Base-by-base conservation (phyloP, 208 protist genomes). In the Acanthamoeba castellanii region DNA sequence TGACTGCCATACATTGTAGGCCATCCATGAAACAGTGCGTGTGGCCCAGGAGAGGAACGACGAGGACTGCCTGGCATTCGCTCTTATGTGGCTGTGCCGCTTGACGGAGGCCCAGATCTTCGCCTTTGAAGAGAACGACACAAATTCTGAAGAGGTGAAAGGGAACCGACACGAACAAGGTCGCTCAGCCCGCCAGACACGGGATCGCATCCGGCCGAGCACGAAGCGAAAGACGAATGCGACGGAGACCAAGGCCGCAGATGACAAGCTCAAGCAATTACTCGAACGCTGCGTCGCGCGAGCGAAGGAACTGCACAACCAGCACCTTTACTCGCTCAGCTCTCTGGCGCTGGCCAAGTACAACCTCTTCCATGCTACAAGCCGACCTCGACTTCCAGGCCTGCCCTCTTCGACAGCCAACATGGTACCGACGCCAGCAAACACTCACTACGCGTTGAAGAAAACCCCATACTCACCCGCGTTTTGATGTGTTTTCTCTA, bases 291-390 rank as follows among this genome's bases (percentile, higher is more conserved):
- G 81, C 52, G 81, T 88, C 16, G 50, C 22, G 50, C 81, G 81
- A 22, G 81, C 81, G 22, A 59, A 64, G 27, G 81, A 88, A 14
- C 50, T 88, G 52, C 81, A 88, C 50, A 88, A 88, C 30, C 47
- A 88, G 50, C 81, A 88, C 34, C 81, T 88, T 5, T 64, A 88
- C 30, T 88, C 87, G 13, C 45, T 92, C n/a, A 76, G 87, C 45
- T 92, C 64, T 42, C 64, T 92, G 8, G 87, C 87, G 27, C 30
- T 92, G 59, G 87, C 87, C 59, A 92, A 92, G 87, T 92, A 92
- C 61, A 76, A 92, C 42, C 57, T 92, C 27, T 92, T 92, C 22
- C 87, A 92, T 61, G 61, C 87, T 22, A 70, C 61, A 7, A 70
- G 64, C 47, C 55, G 37, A 30, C 87, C 87, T 37, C 55, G 61